phyloP scores from a whole-genome alignment of 208 protist species.

The Sergeia podlipaevii region DNA sequence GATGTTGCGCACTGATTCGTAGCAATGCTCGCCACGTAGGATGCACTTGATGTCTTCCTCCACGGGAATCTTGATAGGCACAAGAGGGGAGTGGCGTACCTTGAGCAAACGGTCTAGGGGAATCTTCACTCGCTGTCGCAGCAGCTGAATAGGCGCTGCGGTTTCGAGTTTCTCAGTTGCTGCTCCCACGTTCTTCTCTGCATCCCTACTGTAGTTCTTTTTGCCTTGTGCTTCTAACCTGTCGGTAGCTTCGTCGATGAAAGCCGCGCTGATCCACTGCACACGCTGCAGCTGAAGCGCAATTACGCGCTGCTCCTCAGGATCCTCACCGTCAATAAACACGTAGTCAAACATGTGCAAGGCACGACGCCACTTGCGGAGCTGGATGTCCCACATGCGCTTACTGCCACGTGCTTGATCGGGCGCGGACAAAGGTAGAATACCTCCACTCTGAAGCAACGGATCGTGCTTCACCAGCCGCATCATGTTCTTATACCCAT shows the following conservation, averaged over 20 bases:
- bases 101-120: constrained; percentile 34
- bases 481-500: constrained; percentile 83
- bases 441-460: constrained; percentile 56
- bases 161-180: not conserved
- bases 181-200: not conserved
- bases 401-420: constrained; percentile 58
- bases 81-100: constrained; percentile 24
- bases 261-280: constrained; percentile 72
- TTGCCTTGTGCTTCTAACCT: not conserved
- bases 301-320: constrained; percentile 17
- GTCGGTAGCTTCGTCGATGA: constrained; percentile 8
- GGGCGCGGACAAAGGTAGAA: constrained; percentile 72
- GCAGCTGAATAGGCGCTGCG: not conserved
- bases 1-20: constrained; percentile 66
- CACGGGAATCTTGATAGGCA: constrained; percentile 62
- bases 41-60: constrained; percentile 68
- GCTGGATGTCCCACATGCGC: constrained; percentile 74
- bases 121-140: constrained; percentile 25
- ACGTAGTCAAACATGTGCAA: constrained; percentile 90
- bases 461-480: constrained; percentile 70
- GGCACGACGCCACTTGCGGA: constrained; percentile 82
- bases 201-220: not conserved
- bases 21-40: constrained; percentile 54
- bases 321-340: constrained; percentile 76
- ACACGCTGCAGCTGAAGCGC: constrained; percentile 68